Base-by-base conservation (phyloP, 257 asterid genomes). In the Solanum medicagineum region DNA sequence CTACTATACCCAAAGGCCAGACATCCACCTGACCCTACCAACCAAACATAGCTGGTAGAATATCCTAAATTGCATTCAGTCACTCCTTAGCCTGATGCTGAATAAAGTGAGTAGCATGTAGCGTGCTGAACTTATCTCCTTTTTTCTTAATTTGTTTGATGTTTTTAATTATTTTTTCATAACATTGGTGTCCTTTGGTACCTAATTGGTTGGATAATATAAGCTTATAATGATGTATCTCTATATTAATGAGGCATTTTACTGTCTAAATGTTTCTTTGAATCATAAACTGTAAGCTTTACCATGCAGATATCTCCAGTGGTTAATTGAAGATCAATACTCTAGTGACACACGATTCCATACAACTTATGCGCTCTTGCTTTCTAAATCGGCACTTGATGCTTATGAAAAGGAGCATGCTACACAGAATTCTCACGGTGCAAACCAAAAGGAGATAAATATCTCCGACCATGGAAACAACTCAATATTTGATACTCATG, bases 291-390 rank as follows among this genome's bases (percentile, higher is more conserved):
- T 24, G 47, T 22, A 77, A 51, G 83, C 47, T 77, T 77, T 77
- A 15, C 15, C 36, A 54, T 90, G 85, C 95, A 96, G 98, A 89
- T 96, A 96, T 92, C 97, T 96, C 74, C 99, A 94, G 88, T 96
- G 99, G 99, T 87, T 96, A 89, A 96, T 95, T 85, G 99, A 96
- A 91, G 98, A 96, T 87, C 94, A 94, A 89, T 94, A 93, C 68
- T 93, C 94, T 65, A 97, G 92, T 75, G 98, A 94, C 81, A 59
- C 91, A 22, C 94, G 86, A 88, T 96, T 90, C 89, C 99, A 96
- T 88, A 96, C 97, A 13, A 89, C 93, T 84, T 96, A 95, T 83
- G 97, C 98, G 1, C 89, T 95, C 81, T 90, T 97, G 91, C 98
- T 97, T 86, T 94, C 98, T 20, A 95, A 92, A 87, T 92, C 99